Conservation (phyloP, 805 yeast species). For the Nakazawaea pomicola region DNA sequence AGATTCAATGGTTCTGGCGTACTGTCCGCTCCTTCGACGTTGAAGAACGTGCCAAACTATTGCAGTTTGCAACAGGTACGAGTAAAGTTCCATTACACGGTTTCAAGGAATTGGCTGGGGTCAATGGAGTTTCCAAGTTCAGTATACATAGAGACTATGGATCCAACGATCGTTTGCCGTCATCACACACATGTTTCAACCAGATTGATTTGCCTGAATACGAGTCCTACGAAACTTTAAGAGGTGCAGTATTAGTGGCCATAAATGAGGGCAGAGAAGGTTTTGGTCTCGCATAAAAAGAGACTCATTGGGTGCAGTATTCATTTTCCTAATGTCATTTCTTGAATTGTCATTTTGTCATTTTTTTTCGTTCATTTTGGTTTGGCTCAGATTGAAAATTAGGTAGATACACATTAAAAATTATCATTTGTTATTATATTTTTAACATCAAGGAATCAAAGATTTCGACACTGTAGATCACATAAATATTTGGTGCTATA, state of each 20-base stretch:
- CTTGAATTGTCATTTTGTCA: neutral
- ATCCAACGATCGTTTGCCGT: conserved; percentile 78
- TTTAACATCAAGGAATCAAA: too few species aligned
- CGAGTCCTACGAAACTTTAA: conserved; percentile 78
- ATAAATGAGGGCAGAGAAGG: conserved; percentile 95
- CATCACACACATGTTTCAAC: conserved; percentile 96
- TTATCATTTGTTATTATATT: too few species aligned
- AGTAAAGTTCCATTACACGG: conserved; percentile 95
- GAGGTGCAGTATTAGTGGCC: conserved; percentile 77
- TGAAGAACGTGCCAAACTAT: conserved; percentile 88
- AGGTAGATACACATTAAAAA: too few species aligned
- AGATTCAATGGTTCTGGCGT: conserved; percentile 96
- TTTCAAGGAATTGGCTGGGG: conserved; percentile 83
- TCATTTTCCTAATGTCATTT: too few species aligned
- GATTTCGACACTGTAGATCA: too few species aligned
- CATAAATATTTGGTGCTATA: too few species aligned
- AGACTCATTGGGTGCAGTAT: too few species aligned
- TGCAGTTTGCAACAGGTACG: conserved; percentile 97
- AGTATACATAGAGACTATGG: conserved; percentile 89
- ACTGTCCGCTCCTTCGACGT: conserved; percentile 91
- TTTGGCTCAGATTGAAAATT: too few species aligned
- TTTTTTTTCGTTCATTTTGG: too few species aligned
- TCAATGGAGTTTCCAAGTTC: conserved; percentile 80
- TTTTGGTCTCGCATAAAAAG: conserved; percentile 74
- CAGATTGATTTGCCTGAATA: conserved; percentile 93